Evolutionary conservation across 176 grass and related monocot genomes (phyloP).

Genomic region (Paspalum vaginatum): DNA sequence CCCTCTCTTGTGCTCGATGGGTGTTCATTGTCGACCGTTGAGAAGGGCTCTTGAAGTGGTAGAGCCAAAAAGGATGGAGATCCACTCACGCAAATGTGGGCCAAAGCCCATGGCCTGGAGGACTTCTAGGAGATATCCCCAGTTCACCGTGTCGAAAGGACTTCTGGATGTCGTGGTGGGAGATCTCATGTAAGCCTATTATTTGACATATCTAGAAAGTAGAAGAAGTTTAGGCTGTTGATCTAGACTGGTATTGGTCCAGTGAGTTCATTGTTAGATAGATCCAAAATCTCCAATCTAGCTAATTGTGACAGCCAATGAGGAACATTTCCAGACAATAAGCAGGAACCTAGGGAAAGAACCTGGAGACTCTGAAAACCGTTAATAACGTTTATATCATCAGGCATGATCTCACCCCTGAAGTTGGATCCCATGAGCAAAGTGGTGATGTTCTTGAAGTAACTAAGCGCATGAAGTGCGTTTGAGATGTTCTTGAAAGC

Average conservation of each 20-base stretch:
- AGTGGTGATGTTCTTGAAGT: background rate
- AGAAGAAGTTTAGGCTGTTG: background rate
- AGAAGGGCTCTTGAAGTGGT: too few species aligned
- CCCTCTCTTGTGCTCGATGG: too few species aligned
- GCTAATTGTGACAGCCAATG: background rate
- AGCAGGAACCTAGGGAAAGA: background rate
- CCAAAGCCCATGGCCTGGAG: too few species aligned
- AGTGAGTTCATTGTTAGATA: background rate
- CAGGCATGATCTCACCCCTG: background rate
- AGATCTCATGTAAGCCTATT: slow-evolving; percentile 18
- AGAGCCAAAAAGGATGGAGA: too few species aligned
- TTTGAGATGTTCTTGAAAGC: background rate
- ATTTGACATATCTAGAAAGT: slow-evolving; percentile 5
- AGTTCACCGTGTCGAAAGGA: too few species aligned
- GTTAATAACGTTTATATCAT: background rate
- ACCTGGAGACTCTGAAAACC: background rate
- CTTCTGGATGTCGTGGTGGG: too few species aligned
- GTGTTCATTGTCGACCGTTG: too few species aligned
- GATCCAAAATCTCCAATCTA: slow-evolving; percentile 14
- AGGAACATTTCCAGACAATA: slow-evolving; percentile 13
- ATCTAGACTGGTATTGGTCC: background rate
- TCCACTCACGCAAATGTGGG: too few species aligned
- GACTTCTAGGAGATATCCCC: too few species aligned
- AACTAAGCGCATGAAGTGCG: slow-evolving; percentile 9
- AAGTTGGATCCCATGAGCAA: background rate